These are phyloP conservation scores for Cladosporium sphaerospermum DNA, from an alignment of 2,329 filamentous ascomycete genomes.

Conservation along the genomic window DNA sequence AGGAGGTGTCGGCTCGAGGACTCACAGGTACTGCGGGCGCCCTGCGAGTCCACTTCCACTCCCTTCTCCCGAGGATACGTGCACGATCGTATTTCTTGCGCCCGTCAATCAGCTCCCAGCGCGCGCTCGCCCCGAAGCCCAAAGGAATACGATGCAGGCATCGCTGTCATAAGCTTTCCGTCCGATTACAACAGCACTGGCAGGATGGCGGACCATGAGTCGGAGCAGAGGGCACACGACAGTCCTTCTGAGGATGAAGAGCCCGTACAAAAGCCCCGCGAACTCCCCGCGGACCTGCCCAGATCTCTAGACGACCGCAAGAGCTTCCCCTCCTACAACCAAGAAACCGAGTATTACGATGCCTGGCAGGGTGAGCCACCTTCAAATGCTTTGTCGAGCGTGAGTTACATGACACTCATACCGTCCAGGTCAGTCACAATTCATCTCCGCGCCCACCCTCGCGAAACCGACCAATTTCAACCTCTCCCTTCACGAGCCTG, in stretches of 20 bases:
- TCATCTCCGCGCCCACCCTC: conserved; percentile 77
- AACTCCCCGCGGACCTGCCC: conserved; percentile 77
- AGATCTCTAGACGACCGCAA: conserved; percentile 86
- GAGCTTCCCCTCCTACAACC: conserved; percentile 57
- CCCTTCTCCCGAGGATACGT: not conserved
- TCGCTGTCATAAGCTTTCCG: not conserved
- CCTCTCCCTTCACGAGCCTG: conserved; percentile 72
- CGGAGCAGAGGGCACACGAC: conserved; percentile 3
- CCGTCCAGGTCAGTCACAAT: conserved; percentile 79
- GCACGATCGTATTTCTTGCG: no score
- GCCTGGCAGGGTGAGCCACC: conserved; percentile 79
- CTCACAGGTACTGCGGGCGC: no score
- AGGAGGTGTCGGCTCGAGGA: no score
- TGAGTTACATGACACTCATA: conserved; percentile 11
- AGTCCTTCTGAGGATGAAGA: conserved; percentile 16
- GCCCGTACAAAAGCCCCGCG: conserved; percentile 29
- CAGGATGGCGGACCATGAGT: conserved; percentile 4
- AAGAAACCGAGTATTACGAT: conserved; percentile 97
- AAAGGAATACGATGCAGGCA: conserved; percentile 5
- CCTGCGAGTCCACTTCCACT: no score
- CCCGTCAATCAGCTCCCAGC: no score
- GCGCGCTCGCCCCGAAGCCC: not conserved
- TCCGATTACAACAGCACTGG: not conserved
- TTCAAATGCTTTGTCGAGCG: conserved; percentile 24
- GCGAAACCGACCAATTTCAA: conserved; percentile 82